Evolutionary conservation across 2,329 filamentous ascomycete species (phyloP).

Genomic region (Plenodomus tracheiphilus): DNA sequence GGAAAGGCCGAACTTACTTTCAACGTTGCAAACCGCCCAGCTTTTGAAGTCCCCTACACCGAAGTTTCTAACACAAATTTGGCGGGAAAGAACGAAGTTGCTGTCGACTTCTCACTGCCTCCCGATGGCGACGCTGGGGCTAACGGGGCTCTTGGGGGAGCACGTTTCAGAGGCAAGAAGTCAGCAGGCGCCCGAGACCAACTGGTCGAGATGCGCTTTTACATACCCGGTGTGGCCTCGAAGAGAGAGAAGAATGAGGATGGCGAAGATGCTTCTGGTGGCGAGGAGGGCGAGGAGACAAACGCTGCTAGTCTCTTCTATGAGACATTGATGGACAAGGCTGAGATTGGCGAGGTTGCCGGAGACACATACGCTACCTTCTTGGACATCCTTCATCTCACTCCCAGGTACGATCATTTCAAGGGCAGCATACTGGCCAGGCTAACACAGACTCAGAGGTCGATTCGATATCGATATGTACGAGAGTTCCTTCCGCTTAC

Average conservation of each 20-base stretch:
- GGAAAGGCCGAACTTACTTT: slow-evolving; percentile 93
- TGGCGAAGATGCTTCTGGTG: slow-evolving; percentile 63
- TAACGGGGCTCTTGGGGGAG: slow-evolving; percentile 74
- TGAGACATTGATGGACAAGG: slow-evolving; percentile 96
- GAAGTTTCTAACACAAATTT: slow-evolving; percentile 98
- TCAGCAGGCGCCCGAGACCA: slow-evolving; percentile 87
- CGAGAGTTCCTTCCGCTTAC: slow-evolving; percentile 92
- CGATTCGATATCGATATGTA: slow-evolving; percentile 99
- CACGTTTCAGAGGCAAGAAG: slow-evolving; percentile 79
- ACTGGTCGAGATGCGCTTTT: slow-evolving; percentile 97
- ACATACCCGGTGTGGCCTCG: slow-evolving; percentile 86
- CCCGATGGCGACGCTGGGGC: slow-evolving; percentile 72
- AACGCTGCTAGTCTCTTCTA: slow-evolving; percentile 98
- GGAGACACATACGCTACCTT: slow-evolving; percentile 98
- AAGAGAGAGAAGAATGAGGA: slow-evolving; percentile 71
- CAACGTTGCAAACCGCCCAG: slow-evolving; percentile 94
- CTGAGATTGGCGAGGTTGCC: slow-evolving; percentile 98
- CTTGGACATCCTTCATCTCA: slow-evolving; percentile 94
- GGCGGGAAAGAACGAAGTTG: slow-evolving; percentile 95
- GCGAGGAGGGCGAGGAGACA: slow-evolving; percentile 72
- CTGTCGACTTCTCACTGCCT: slow-evolving; percentile 86
- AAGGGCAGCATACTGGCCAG: slow-evolving; percentile 4
- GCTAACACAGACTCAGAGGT: slow-evolving; percentile 64
- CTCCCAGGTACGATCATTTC: slow-evolving; percentile 68
- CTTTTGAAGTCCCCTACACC: slow-evolving; percentile 95